These are phyloP conservation scores for Paspalum notatum DNA, from an alignment of 176 grass and related monocot species.

Conservation along the genomic window DNA sequence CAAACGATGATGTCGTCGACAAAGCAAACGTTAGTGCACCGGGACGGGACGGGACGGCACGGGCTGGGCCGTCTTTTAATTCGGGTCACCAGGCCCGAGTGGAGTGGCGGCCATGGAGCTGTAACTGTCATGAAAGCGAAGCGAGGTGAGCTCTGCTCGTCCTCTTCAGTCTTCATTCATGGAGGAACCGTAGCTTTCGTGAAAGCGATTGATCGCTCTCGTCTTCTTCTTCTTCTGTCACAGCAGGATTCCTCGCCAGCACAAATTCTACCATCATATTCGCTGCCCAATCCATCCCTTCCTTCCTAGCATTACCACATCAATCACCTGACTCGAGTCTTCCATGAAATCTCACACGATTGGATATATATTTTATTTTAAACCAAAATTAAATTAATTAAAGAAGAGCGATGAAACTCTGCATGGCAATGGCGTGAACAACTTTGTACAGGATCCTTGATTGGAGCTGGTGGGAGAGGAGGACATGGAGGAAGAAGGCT, in stretches of 20 bases:
- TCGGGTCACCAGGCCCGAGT: background rate
- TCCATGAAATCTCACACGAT: background rate
- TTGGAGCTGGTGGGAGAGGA: background rate
- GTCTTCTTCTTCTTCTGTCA: background rate
- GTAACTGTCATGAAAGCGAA: constrained; percentile 23
- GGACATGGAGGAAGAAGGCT: too few species aligned
- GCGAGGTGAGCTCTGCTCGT: background rate
- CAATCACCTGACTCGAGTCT: background rate
- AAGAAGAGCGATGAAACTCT: too few species aligned
- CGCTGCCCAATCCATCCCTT: too few species aligned
- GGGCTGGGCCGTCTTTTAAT: too few species aligned
- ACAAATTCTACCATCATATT: too few species aligned
- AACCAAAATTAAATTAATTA: too few species aligned
- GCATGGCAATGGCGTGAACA: background rate
- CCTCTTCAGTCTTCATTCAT: background rate
- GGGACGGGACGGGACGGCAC: too few species aligned
- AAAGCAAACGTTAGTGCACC: too few species aligned
- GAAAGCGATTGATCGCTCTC: constrained; percentile 30
- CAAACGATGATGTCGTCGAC: too few species aligned
- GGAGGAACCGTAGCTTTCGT: background rate
- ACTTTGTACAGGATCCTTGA: constrained; percentile 13
- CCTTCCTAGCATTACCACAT: too few species aligned
- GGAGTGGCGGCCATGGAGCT: background rate
- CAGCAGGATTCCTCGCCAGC: background rate
- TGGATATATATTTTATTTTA: too few species aligned